Evolutionary conservation across 2,329 filamentous ascomycete genomes (phyloP).

Genomic region (Paecilomyces sp.): DNA sequence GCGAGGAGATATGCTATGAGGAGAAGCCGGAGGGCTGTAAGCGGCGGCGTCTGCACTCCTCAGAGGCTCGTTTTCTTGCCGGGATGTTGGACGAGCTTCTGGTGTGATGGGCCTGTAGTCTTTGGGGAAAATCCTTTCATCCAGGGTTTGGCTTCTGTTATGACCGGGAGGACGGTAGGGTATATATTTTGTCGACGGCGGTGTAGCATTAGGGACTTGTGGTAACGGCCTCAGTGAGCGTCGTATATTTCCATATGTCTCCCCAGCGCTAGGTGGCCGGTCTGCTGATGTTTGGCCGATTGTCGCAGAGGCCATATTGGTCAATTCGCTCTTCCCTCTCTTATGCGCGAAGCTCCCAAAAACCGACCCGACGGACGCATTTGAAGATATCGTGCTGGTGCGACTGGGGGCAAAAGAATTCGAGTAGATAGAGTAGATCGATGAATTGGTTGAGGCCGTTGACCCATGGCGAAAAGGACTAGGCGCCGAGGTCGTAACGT

Average conservation of each 20-base stretch:
- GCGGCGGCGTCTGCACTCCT: conserved; percentile 9
- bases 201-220: conserved; percentile 52
- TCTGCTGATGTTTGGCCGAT: conserved; percentile 14
- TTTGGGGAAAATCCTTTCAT: conserved; percentile 40
- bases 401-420: conserved; percentile 46
- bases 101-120: conserved; percentile 25
- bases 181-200: conserved; percentile 26
- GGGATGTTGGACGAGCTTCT: conserved; percentile 18
- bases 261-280: conserved; percentile 44
- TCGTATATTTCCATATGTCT: conserved; percentile 64
- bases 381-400: conserved; percentile 66
- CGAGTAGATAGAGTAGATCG: conserved; percentile 43
- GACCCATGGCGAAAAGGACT: conserved; percentile 48
- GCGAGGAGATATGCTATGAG: conserved; percentile 20
- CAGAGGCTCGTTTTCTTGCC: conserved; percentile 22
- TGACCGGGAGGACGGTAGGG: conserved; percentile 26
- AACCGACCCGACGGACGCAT: conserved; percentile 55
- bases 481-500: conserved; percentile 33
- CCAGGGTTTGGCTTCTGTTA: conserved; percentile 57
- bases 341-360: conserved; percentile 51
- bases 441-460: conserved; percentile 49
- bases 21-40: conserved; percentile 4
- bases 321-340: conserved; percentile 68
- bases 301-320: conserved; percentile 43
- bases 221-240: conserved; percentile 70